phyloP scores from a whole-genome alignment of 306 rosid genomes.

The Citrullus colocynthis region DNA sequence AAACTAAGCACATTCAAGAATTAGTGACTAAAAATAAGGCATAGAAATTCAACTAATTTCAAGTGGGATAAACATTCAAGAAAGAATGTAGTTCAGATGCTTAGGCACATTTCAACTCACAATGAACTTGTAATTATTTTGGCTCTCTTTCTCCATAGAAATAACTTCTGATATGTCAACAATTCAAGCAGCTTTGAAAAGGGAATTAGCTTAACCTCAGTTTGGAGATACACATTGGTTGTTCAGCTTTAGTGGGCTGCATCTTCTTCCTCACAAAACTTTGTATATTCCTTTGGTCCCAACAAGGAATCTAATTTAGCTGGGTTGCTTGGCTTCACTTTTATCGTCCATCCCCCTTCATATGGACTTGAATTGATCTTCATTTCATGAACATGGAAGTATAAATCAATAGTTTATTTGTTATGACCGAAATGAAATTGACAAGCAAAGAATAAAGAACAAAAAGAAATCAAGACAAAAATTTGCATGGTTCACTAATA shows the following conservation, averaged over 20 bases:
- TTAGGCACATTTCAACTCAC: background rate
- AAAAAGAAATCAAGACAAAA: too few relatives aligned
- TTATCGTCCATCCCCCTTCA: conserved; percentile 94
- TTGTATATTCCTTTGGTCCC: conserved; percentile 69
- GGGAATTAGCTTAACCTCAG: background rate
- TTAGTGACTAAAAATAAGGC: background rate
- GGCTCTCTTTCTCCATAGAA: background rate
- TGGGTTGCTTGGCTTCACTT: conserved; percentile 66
- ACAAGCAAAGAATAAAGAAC: too few relatives aligned
- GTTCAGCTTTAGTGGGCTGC: conserved; percentile 42
- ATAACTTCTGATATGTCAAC: conserved; percentile 1
- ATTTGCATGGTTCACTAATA: too few relatives aligned
- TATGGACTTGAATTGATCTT: conserved; percentile 74
- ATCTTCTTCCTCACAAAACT: conserved; percentile 79
- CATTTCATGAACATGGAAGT: conserved; percentile 9
- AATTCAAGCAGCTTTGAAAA: conserved; percentile 1
- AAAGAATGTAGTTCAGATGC: background rate
- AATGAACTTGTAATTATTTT: background rate
- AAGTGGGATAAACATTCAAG: conserved; percentile 1
- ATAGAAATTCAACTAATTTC: background rate
- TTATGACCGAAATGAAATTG: too few relatives aligned
- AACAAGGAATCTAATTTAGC: conserved; percentile 51
- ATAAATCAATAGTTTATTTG: background rate
- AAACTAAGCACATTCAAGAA: background rate
- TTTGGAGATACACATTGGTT: background rate